These are phyloP conservation scores for Colletotrichum filicis DNA, from an alignment of 2,329 filamentous ascomycete species.

Conservation along the genomic window DNA sequence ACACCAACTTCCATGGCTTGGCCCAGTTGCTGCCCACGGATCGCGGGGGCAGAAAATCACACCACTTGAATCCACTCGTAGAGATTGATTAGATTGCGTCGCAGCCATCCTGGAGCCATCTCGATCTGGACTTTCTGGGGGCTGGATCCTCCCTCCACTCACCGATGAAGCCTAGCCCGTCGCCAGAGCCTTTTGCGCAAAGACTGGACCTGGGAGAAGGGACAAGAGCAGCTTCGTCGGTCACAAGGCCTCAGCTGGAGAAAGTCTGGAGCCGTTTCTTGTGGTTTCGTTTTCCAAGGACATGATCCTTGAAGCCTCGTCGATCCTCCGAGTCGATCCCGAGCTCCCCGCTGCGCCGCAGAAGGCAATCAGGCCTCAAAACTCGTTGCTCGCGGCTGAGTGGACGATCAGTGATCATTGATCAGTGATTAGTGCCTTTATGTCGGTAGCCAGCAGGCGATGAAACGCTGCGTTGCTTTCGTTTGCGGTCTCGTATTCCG, in stretches of 20 bases:
- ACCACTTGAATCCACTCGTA: slow-evolving; percentile 10
- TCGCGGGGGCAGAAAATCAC: slow-evolving; percentile 22
- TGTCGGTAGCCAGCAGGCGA: slow-evolving; percentile 19
- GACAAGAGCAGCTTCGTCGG: background rate
- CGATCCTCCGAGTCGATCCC: slow-evolving; percentile 12
- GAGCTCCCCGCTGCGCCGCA: background rate
- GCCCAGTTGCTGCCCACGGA: background rate
- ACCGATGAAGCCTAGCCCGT: background rate
- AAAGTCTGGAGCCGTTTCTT: background rate
- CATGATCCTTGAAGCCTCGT: background rate
- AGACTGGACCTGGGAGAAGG: background rate
- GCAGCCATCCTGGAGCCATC: slow-evolving; percentile 15
- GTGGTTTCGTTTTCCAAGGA: slow-evolving; percentile 20
- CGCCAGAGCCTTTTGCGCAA: background rate
- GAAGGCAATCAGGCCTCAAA: background rate
- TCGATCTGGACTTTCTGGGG: slow-evolving; percentile 12
- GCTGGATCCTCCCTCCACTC: background rate
- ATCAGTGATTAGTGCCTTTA: background rate
- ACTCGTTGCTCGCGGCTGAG: background rate
- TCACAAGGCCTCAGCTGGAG: slow-evolving; percentile 1
- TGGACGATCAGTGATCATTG: slow-evolving; percentile 2
- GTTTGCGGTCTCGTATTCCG: slow-evolving; percentile 19
- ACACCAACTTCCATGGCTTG: background rate
- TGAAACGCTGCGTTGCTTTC: slow-evolving; percentile 9
- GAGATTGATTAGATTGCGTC: slow-evolving; percentile 30